Evolutionary conservation across 345 rosid species (phyloP), one percentile per base, ranked within the genome.

Genomic region (Physaria fendleri): DNA sequence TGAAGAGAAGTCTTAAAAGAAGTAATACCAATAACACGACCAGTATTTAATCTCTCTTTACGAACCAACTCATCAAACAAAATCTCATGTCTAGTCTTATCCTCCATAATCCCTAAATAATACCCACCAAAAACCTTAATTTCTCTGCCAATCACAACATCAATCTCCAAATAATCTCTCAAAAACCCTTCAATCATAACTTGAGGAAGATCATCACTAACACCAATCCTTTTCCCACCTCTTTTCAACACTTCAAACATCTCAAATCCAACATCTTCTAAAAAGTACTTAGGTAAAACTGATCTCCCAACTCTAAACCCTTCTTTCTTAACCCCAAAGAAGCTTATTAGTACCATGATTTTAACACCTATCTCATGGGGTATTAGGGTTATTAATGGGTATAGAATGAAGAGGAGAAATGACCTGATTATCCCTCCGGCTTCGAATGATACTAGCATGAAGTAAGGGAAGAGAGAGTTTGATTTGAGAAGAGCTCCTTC

Each of bases 381-480:
- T 25, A 74, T 69, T 6, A 80, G 55, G 27, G 66, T 73, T 34
- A 85, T 34, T 2, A 82, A 28, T 45, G 91, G 97, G 52, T 83
- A 82, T 5, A 73, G 59, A 55, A 82, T 60, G 30, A 87, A 56
- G 7, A 90, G 84, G 12, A 80, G 4, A 1, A 85, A 47, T 18
- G 89, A 85, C 76, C 95, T 68, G 1, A 85, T 8, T 2, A 74
- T 42, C 44, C 93, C 77, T 33, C 95, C 95, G 0, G 84, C 91
- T 59, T 90, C 97, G 32, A 82, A 83, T 22, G 94, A 87, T 32
- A 85, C 95, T 5, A 85, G 74, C 87, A 85, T 79, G 83, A 83
- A 85, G 79, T 87, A 87, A 43, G 95, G 82, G 55, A 90, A 90
- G 73, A 72, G 44, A 16, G 94, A 82, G 1, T 78, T 29, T 1